Base-by-base conservation (phyloP, 2,329 filamentous ascomycete genomes). In the Cordyceps fumosorosea region DNA sequence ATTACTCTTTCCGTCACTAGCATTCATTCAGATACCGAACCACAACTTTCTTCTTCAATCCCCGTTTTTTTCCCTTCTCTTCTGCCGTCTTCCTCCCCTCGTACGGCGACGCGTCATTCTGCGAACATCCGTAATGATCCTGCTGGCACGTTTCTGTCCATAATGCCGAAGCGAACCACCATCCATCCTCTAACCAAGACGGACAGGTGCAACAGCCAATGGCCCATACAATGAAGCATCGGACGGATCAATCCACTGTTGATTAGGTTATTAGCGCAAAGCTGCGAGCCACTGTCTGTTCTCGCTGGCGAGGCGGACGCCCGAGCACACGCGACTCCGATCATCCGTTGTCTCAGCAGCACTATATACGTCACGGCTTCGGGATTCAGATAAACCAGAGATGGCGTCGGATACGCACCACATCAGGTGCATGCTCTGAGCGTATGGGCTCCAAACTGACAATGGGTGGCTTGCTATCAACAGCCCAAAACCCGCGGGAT, bases 11-110 rank as follows among this genome's bases (percentile, higher is more conserved):
- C 11, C 34, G 11, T 37, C 34, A 20, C 58, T 60, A 60, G 58
- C 58, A 54, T 55, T 20, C 20, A 60, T 60, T 60, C 40, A 48
- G 42, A 54, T 60, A 60, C 58, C 58, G 58, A 60, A 42, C 7
- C 10, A 5, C 22, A 18, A 14, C 4, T 20, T 11, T 22, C n/a
- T 11, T 14, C 6, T 11, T 37, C 14, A 18, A 5, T 20, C 29
- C 47, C 37, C 20, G 3, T 52, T 53, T 60, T 45, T 34, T 11
- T 10, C 18, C 3, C 24, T 42, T 51, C 14, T 12, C 18, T 11
- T 24, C 6, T 47, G 10, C 11, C 10, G 14, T 40, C 22, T 44
- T 32, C 16, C 20, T 3, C 20, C 14, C 37, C 11, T 12, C 42
- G 44, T 48, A 48, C 37, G 18, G 40, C 42, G 42, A 4, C 14